Evolutionary conservation across 495 filamentous ascomycete genomes (phyloP).

Genomic region (Penicillium canariense): DNA sequence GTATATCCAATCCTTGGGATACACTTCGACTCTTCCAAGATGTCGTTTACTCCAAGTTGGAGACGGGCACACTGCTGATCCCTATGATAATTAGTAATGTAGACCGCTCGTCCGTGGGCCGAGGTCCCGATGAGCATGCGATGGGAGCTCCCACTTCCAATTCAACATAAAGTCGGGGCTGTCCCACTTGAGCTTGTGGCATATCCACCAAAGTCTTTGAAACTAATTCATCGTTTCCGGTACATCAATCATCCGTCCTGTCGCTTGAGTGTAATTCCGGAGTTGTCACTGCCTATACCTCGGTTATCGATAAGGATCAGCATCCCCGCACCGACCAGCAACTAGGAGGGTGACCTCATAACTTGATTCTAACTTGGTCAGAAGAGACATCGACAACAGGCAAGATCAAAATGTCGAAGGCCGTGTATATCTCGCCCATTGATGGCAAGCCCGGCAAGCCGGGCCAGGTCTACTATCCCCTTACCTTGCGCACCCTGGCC

Average conservation of each 20-base stretch:
- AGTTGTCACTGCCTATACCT: slow-evolving; percentile 3
- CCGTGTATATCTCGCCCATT: slow-evolving; percentile 48
- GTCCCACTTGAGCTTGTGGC: neutral
- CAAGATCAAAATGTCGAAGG: slow-evolving; percentile 51
- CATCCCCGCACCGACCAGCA: slow-evolving; percentile 15
- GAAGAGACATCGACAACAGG: neutral
- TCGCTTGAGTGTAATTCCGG: neutral
- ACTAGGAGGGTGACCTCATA: neutral
- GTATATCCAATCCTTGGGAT: neutral
- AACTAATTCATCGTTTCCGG: neutral
- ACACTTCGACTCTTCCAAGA: neutral
- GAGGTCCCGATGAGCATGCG: slow-evolving; percentile 1
- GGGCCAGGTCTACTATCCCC: slow-evolving; percentile 76
- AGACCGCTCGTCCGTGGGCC: slow-evolving; percentile 3
- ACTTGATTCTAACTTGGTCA: neutral
- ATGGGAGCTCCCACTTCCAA: neutral
- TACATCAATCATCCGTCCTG: neutral
- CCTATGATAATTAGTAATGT: slow-evolving; percentile 9
- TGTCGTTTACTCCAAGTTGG: slow-evolving; percentile 3
- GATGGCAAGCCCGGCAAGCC: slow-evolving; percentile 70
- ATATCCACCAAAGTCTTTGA: neutral
- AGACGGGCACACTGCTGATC: slow-evolving; percentile 3
- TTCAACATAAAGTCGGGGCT: neutral
- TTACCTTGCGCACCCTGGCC: slow-evolving; percentile 58
- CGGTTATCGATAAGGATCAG: slow-evolving; percentile 20